Base-by-base conservation (phyloP, 805 yeast species). In the Monosporozyma unispora region DNA sequence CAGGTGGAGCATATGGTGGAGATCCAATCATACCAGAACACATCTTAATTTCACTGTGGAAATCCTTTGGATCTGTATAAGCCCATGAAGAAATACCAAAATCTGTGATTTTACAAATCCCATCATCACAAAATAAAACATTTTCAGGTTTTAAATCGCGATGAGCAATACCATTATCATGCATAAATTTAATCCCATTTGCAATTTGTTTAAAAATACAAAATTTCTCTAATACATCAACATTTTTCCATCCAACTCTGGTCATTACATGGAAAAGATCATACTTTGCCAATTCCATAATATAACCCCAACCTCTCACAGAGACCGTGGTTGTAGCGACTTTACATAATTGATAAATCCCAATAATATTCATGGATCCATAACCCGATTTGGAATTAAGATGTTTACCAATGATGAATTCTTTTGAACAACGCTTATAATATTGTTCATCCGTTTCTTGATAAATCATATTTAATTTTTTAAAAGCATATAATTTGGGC, bases 1-100 rank as follows among this genome's bases (percentile, higher is more conserved):
- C 93, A 1, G 95, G 93, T 4, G 91, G 80, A 11, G 83, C 78
- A 63, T 83, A 85, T 1, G 93, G 93, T 3, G 93, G 87, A 0
- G 90, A 83, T 1, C 95, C 93, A 41, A 84, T 83, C 62, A 76
- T 75, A 1, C 79, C 69, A 40, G 74, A 69, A 37, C 69, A 66
- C 28, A 55, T 41, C 44, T 62, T 68, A 8, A 68, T 45, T 5
- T 56, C 75, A 22, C 79, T 71, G 0, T 63, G 55, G 19, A 75
- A 67, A 63, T 84, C 78, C 1, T 77, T 75, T 1, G 77, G 77
- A 19, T 63, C 70, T 47, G 67, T 75, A 62, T 80, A 82, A 16
- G 82, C 85, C 60, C 77, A 77, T 47, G 77, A 82, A 46, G 86
- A 78, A 33, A 84, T 84, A 51, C 93, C 93, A 63, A 84, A 84